Evolutionary conservation across 2,329 filamentous ascomycete species (phyloP), one percentile per base, ranked within the genome.

Genomic region (Aspergillus unguis): DNA sequence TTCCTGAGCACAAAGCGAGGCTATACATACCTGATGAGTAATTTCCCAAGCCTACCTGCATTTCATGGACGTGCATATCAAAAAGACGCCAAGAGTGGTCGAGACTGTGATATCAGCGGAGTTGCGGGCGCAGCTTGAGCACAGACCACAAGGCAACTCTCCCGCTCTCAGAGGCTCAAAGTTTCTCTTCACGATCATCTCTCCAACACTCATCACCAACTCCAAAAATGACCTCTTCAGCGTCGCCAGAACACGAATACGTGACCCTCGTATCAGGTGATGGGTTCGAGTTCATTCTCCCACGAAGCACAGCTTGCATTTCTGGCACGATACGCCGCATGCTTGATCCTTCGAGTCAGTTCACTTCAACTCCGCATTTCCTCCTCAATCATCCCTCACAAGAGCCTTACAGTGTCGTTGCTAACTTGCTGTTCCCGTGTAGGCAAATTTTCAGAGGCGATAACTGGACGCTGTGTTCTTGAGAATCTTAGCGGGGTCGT

Each of bases 181-280:
- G 17, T n/a, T 29, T 25, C 5, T 44, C 37, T 33, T n/a, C 8
- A 17, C 36, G n/a, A 17, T 26, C 26, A 42, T 28, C 17, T 37
- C 17, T 37, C 36, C 36, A 25, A 35, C 38, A 33, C 29, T 45
- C 43, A 50, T 41, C n/a, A 36, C 11, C 31, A 23, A 3, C 11
- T 4, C 11, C 32, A 54, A 43, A 42, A 27, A 63, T 61, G 58
- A 53, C 58, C 3, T 46, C 55, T 7, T 38, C 57, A 50, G 29
- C 50, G 46, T 52, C 60, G 3, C 25, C 58, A 26, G 58, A 61
- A 17, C 64, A 77, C 3, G 79, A 84, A 55, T 86, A 80, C 62
- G 82, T 87, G 48, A 86, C 84, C 1, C 74, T 87, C 5, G 76
- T 85, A 25, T 86, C 84, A 1, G 78, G 75, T 52, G 85, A 87